Base-by-base conservation (phyloP, 768 basidiomycete genomes). In the Boletales sp. region DNA sequence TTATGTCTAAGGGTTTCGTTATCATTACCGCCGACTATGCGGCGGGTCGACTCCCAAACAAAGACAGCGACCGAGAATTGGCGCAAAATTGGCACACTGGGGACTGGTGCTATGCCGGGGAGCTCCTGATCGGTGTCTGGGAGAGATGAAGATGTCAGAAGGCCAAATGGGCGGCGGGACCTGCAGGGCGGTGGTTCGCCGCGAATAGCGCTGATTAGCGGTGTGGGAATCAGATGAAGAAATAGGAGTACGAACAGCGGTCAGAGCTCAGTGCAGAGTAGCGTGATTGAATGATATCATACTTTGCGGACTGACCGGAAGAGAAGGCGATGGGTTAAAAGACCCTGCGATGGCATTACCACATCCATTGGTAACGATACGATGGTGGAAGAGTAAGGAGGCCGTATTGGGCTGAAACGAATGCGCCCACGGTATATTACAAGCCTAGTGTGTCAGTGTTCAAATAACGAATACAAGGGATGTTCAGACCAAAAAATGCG, bases 221-320 rank as follows among this genome's bases (percentile, higher is more conserved):
- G 30, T 15, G 47, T n/a, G 55, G 49, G 56, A 39, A 64, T 61
- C 59, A 51, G 40, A 49, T 40, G 43, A 48, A 56, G 52, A 54
- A 47, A 55, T 31, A 50, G 49, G 53, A 47, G 52, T 4, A 52
- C 24, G 40, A 54, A 54, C 54, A 43, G 46, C 40, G 50, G 11
- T 24, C 27, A 31, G 31, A 32, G 24, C 55, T 58, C 55, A 47
- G 52, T 34, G 36, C 39, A 13, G 21, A 27, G 45, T 29, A 32
- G 27, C 7, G 8, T 24, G 24, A 27, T 27, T 37, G 36, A 37
- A n/a, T 34, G 30, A 30, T 39, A 29, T 43, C 15, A 50, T 19
- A 13, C 11, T 34, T 12, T 21, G 32, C 41, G 50, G 40, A 49
- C 38, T 18, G 31, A 40, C 29, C n/a, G 15, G 24, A 30, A 15